Base-by-base conservation (phyloP, 176 grass and related monocot genomes). In the Aechmea fasciata region DNA sequence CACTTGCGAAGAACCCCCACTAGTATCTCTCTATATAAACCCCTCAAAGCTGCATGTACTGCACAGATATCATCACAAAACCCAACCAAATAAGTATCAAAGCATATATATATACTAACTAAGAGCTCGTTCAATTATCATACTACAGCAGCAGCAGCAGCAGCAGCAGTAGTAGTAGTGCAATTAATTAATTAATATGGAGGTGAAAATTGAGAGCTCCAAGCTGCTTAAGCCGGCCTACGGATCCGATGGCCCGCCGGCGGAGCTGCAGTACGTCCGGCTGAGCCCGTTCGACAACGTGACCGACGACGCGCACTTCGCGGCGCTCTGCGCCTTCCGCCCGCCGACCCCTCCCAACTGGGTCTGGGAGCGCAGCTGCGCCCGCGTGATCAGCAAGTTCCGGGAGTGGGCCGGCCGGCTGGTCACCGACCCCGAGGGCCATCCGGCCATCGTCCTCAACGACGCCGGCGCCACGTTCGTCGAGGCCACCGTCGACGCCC, bases 381-480 rank as follows among this genome's bases (percentile, higher is more conserved):
- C 82, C 26, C 50, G 2, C 49, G 62, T 64, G 59, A 66, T 85
- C 28, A 63, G 41, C 6, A 68, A 66, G 49, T 85, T 70, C 66
- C 69, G 47, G 12, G 72, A 80, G 51, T 85, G 57, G 71, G 68
- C 66, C 0, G 82, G 77, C 0, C 59, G 68, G 1, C 22, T 76
- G 11, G 66, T 2, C 66, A 29, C 1, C 1, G 63, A 28, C 3
- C 70, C 12, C 54, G 3, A 0, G n/a, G 51, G 63, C 15, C 0
- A 4, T 50, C 75, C 23, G 9, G 20, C 11, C 2, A 62, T 80
- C 72, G 1, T 80, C 13, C 77, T 80, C 23, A 75, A 49, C 19
- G 77, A 85, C 59, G 67, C 50, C 0, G 68, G 77, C 3, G 67
- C n/a, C 1, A 41, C 13, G 12, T 74, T 77, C 19, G 26, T 74